Evolutionary conservation across 106 monocot genomes (phyloP).

Genomic region (Apostasia ramifera): DNA sequence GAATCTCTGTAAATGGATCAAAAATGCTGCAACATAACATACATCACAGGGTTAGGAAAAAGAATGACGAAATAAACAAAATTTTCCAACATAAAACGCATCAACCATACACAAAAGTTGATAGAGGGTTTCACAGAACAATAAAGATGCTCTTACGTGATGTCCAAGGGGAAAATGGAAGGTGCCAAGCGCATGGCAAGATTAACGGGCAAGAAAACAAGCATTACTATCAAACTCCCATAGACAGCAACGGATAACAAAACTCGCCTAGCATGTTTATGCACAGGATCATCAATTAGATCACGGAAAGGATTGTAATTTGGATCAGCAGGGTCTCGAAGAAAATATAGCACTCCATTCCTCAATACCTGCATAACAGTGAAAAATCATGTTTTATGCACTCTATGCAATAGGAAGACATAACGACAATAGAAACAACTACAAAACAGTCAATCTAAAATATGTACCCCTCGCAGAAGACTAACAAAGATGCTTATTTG

Average conservation of each 20-base stretch:
- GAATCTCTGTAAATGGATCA: constrained; percentile 96
- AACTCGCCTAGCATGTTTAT: constrained; percentile 94
- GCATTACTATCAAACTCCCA: constrained; percentile 98
- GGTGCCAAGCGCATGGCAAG: constrained; percentile 93
- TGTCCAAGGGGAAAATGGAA: constrained; percentile 83
- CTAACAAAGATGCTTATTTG: constrained; percentile 98
- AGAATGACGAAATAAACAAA: neutral
- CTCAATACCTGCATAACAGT: constrained; percentile 57
- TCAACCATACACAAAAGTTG: neutral
- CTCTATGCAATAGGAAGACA: too few relatives aligned
- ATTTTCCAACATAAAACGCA: neutral
- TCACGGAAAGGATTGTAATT: constrained; percentile 98
- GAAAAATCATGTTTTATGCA: neutral
- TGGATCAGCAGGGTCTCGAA: constrained; percentile 98
- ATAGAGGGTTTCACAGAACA: neutral
- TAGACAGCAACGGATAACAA: constrained; percentile 95
- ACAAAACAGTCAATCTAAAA: neutral
- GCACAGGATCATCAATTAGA: constrained; percentile 97
- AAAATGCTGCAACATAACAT: constrained; percentile 52
- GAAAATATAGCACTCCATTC: constrained; percentile 92
- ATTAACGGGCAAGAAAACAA: constrained; percentile 95
- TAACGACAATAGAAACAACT: neutral
- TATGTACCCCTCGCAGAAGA: constrained; percentile 90
- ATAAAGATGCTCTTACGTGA: constrained; percentile 42
- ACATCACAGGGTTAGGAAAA: neutral